Percentiles rank a stretch among this genome's conserved stretches.
Conservation (phyloP, 768 basidiomycete genomes). For the Xerocomellus dryophilus region DNA sequence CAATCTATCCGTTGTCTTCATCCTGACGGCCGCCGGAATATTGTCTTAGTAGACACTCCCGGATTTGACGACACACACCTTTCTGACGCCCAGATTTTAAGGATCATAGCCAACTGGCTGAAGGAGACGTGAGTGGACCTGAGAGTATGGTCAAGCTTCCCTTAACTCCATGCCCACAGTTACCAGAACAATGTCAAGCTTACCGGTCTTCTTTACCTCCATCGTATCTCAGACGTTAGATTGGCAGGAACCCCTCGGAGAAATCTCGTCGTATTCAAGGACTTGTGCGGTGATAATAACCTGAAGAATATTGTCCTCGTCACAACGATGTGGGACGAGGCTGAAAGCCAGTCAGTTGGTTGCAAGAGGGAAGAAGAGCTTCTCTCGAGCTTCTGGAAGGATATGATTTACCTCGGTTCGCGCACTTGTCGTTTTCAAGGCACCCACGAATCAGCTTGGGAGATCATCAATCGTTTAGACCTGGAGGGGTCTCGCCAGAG, state of each 20-base stretch:
- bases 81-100: slow-evolving; percentile 10
- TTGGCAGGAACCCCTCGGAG: slow-evolving; percentile 8
- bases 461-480: slow-evolving; percentile 6
- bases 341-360: background rate
- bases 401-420: slow-evolving; percentile 14
- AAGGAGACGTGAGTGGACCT: slow-evolving; percentile 11
- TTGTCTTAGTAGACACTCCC: slow-evolving; percentile 19
- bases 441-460: slow-evolving; percentile 14
- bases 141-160: background rate
- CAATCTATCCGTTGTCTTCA: slow-evolving; percentile 10
- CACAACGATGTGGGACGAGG: slow-evolving; percentile 21
- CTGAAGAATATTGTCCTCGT: slow-evolving; percentile 18
- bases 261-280: slow-evolving; percentile 9
- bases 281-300: slow-evolving; percentile 8
- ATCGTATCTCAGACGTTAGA: slow-evolving; percentile 13
- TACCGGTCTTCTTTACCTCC: slow-evolving; percentile 12
- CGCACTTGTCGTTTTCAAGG: slow-evolving; percentile 7
- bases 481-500: background rate
- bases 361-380: slow-evolving; percentile 13
- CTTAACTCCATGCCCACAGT: background rate
- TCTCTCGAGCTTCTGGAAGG: slow-evolving; percentile 9
- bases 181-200: slow-evolving; percentile 11
- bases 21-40: slow-evolving; percentile 11
- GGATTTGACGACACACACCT: slow-evolving; percentile 17
- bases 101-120: slow-evolving; percentile 14